Evolutionary conservation across 2,329 filamentous ascomycete genomes (phyloP), one percentile per base, ranked within the genome.

Genomic region (Botrytis aclada): DNA sequence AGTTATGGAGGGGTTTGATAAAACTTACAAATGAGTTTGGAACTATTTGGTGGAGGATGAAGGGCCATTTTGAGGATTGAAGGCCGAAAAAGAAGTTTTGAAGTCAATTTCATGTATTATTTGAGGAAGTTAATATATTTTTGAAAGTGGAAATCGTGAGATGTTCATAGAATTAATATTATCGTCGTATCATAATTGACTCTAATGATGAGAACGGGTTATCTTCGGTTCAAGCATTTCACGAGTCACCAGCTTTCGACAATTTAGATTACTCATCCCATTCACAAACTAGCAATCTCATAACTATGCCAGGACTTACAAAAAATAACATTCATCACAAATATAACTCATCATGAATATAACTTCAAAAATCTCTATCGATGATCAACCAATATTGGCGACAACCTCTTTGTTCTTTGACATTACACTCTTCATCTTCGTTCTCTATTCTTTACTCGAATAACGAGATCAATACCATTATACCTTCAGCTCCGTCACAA

Each of bases 1-100:
- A n/a, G 20, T 25, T 10, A 45, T 67, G 41, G 51, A 60, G 56
- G 61, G 58, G 34, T 58, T 73, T 56, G 66, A 37, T 29, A 54
- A 43, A 32, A 75, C 74, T n/a, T 75, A 78, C 80, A 81, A 65
- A 81, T 81, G n/a, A 81, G 71, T 72, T 81, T 81, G 5, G 76
- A 74, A 3, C 74, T 64, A 8, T 74, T 75, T 60, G 76, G 76
- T 3, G 77, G 75, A 60, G 78, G 75, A 67, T 80, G 76, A 9
- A 79, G 75, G 43, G 80, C 77, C 79, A 80, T 80, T 74, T 72
- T 79, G 54, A 75, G 8, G 39, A 76, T 18, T 34, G 61, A 74
- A 18, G 72, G 25, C 34, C 73, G 74, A n/a, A 77, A 73, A 9
- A 76, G 73, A 43, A 77, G 72, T 29, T 22, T 73, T 14, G 72